phyloP scores from a whole-genome alignment of 2,329 filamentous ascomycete species.

The Ophiostoma australiae region DNA sequence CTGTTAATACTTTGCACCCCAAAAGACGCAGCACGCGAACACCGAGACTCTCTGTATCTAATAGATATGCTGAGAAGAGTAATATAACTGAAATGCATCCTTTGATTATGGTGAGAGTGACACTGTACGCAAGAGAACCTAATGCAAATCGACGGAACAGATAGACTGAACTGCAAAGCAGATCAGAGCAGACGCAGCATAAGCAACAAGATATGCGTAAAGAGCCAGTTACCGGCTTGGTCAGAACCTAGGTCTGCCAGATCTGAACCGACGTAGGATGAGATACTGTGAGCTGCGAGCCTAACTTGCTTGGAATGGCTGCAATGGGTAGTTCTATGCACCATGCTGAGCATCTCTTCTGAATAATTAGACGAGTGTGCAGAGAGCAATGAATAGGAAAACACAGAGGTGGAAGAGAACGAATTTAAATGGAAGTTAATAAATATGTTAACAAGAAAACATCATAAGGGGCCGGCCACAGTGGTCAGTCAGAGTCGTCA shows the following conservation, averaged over 20 bases:
- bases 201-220: background rate
- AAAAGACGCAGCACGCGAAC: background rate
- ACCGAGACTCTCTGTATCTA: background rate
- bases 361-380: no score
- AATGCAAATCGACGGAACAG: background rate
- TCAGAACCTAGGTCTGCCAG: no score
- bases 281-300: background rate
- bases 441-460: constrained; percentile 14
- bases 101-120: background rate
- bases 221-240: background rate
- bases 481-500: constrained; percentile 14
- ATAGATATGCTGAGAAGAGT: background rate
- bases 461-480: constrained; percentile 10
- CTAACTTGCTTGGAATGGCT: background rate
- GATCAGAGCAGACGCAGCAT: background rate
- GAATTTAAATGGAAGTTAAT: background rate
- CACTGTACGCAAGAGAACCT: background rate
- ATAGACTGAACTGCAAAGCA: background rate
- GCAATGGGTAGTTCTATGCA: background rate
- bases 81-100: background rate
- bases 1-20: background rate
- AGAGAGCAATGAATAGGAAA: no score
- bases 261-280: background rate
- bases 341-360: background rate
- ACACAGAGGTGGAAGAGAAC: background rate